Evolutionary conservation across 2,329 filamentous ascomycete genomes (phyloP), one percentile per base, ranked within the genome.

Genomic region (Monilinia fructigena): DNA sequence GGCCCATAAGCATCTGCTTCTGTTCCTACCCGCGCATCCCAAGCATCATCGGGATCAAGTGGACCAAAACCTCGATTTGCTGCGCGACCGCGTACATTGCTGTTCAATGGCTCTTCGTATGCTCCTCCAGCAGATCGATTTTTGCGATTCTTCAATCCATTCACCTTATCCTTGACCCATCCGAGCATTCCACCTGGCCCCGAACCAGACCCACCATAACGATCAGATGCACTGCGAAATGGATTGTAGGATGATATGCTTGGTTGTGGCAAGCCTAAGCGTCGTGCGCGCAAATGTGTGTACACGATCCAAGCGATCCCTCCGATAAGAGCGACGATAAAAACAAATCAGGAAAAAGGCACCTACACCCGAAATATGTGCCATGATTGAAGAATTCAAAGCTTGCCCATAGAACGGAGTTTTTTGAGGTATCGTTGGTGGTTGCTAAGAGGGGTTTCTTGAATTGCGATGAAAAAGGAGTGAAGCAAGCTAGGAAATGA

Each of bases 31-130:
- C 90, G 82, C 70, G 90, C 79, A 79, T 95, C 91, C 92, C 92
- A 96, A 2, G 91, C 91, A 74, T 93, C 91, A 75, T 96, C 92
- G 1, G 90, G 90, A 74, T 95, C 92, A 55, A 92, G 83, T 4
- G 87, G 82, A 1, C 88, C 86, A 76, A 90, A 88, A 28, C 86
- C 86, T 64, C 85, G 78, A 65, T 82, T 81, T 65, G 80, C 79
- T 55, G 79, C 79, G 45, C 77, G 70, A 65, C 77, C 77, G 50
- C 74, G 69, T 18, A 74, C 76, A 66, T 74, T 73, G 61, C 77
- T 77, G 67, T 77, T 79, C 54, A 77, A 76, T 6, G 83, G 79
- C 72, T 82, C 81, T 71, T 93, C 90, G 80, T 92, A 93, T 56
- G 89, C 88, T 70, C 90, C 91, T 1, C 84, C 81, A 0, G 89